Conservation (phyloP, 305 asterid genomes). For the Fraxinus xanthoxyloides region DNA sequence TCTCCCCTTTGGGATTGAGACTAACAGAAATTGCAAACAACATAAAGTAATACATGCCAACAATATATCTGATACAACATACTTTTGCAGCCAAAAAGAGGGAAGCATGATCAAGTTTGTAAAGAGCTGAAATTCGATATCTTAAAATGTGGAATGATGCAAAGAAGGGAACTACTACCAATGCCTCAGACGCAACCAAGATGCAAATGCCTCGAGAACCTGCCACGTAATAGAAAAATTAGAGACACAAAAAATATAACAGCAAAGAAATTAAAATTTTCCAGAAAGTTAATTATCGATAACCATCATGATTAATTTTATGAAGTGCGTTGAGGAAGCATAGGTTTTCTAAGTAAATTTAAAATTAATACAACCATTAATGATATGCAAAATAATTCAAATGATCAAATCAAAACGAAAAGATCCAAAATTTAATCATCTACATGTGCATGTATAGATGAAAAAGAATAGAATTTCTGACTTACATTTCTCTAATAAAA, state of each 20-base stretch:
- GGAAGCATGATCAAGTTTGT: background rate
- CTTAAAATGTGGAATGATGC: conserved; percentile 7
- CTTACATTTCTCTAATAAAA: background rate
- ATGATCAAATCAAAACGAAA: conserved; percentile 2
- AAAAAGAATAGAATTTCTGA: background rate
- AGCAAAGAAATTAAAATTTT: conserved; percentile 11
- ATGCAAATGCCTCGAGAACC: conserved; percentile 98
- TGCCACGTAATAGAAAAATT: conserved; percentile 36
- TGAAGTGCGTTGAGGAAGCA: background rate
- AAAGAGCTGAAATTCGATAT: conserved; percentile 15
- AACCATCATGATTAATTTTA: background rate
- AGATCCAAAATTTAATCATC: conserved; percentile 3
- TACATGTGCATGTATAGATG: background rate
- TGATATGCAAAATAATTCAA: conserved; percentile 20
- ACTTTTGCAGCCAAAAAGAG: background rate
- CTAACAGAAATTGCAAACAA: conserved; percentile 13
- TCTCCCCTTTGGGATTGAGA: background rate
- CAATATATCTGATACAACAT: conserved; percentile 4
- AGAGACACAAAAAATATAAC: conserved; percentile 20
- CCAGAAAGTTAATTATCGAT: conserved; percentile 5
- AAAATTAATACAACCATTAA: background rate
- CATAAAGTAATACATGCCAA: conserved; percentile 5
- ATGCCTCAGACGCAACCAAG: conserved; percentile 95
- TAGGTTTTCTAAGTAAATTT: background rate
- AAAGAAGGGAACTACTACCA: conserved; percentile 46